A percentile compares a stretch with the other conserved stretches of the same genome.
phyloP scores from a whole-genome alignment of 208 protist species.

The Leishmania lainsoni region DNA sequence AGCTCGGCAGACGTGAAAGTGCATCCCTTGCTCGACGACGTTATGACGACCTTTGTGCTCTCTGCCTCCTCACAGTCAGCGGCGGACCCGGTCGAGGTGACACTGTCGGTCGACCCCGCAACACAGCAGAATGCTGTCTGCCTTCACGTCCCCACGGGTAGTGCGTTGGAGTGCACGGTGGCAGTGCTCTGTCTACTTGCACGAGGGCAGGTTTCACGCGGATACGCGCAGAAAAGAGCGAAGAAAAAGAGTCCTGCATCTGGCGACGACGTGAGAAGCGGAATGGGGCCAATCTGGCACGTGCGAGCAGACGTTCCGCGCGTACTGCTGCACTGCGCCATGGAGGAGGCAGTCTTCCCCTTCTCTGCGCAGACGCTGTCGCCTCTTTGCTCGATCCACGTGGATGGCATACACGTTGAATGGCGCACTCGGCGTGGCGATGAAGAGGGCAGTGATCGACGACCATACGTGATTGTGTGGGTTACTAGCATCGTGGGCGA shows the following conservation, averaged over 20 bases:
- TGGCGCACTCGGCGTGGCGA: not conserved
- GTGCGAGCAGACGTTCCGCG: not conserved
- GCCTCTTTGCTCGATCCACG: not conserved
- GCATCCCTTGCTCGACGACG: not conserved
- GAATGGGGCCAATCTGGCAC: slow-evolving; percentile 1
- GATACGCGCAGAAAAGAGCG: not conserved
- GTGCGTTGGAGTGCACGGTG: not conserved
- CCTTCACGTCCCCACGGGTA: slow-evolving; percentile 4
- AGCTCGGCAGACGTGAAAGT: not conserved
- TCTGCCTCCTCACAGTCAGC: not conserved
- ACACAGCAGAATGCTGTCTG: not conserved
- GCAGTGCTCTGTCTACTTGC: slow-evolving; percentile 12
- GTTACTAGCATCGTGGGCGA: slow-evolving; percentile 2
- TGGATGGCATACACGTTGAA: not conserved
- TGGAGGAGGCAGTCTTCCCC: not conserved
- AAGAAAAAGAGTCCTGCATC: not conserved
- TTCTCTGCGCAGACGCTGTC: not conserved
- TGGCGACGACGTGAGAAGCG: not conserved
- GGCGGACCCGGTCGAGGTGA: not conserved
- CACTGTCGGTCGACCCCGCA: not conserved
- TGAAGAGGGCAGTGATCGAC: not conserved
- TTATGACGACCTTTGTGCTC: not conserved
- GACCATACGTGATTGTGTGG: not conserved
- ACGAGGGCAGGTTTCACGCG: slow-evolving; percentile 5
- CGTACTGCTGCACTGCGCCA: not conserved